Base-by-base conservation (phyloP, 495 filamentous ascomycete genomes). In the Talaromyces thailandensis region DNA sequence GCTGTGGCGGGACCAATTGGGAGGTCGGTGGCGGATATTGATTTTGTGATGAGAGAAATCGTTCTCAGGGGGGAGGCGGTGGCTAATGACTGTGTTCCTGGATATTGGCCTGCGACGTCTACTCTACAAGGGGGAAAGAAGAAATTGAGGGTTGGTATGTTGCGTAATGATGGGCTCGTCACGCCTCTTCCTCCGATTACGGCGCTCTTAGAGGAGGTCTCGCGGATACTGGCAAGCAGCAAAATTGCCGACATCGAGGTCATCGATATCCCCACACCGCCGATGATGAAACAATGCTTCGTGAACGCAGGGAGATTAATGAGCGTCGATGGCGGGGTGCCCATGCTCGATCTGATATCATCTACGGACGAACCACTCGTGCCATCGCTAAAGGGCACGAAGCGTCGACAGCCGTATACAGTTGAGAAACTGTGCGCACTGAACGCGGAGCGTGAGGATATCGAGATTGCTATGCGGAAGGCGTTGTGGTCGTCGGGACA, bases 121-220 rank as follows among this genome's bases (percentile, higher is more conserved):
- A 14, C 6, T 4, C 53, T 57, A 16, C 2, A 0, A 4, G 2
- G 0, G 35, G 35, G 35, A 3, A 40, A 16, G 14, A 67, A 67
- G n/a, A 73, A 75, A 23, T 67, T 81, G 43, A 75, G 75, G 2
- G 71, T 88, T 45, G 86, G 86, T 4, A 70, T 88, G 2, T 70
- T 87, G 2, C 72, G 78, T 9, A 78, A 74, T 5, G 86, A 89
- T 62, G 85, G 83, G 0, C 52, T 86, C 8, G 78, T 81, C 18
- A 74, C 75, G 6, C 86, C 86, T 1, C 72, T 86, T 18, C 86
- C 86, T 0, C 86, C 86, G 0, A 76, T 89, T 6, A 66, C 69
- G 4, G 75, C 73, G 7, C 66, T 85, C 0, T 66, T 89, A 2
- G 75, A 81, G 14, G 81, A 85, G 66, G 80, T 86, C 0, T 72